Evolutionary conservation across 768 basidiomycete genomes (phyloP).

Genomic region (Pleurotus giganteus): DNA sequence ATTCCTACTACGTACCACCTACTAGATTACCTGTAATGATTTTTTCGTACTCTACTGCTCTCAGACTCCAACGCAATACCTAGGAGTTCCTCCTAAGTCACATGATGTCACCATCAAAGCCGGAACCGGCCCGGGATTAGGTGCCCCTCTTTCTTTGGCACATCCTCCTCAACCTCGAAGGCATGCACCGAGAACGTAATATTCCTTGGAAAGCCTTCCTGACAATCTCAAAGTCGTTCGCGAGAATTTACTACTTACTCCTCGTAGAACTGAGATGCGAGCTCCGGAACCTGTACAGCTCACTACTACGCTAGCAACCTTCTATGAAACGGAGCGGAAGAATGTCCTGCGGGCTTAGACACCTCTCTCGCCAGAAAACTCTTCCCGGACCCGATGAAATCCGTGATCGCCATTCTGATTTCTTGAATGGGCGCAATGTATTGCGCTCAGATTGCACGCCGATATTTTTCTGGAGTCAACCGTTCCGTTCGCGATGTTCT

Average conservation of each 20-base stretch:
- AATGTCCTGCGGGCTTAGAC: conserved; percentile 22
- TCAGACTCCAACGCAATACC: no score
- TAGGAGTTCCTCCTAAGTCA: no score
- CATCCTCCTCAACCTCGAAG: not conserved
- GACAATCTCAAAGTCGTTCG: conserved; percentile 29
- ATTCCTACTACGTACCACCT: no score
- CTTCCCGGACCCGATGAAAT: conserved; percentile 30
- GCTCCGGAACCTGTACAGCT: conserved; percentile 23
- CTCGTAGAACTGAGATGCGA: conserved; percentile 22
- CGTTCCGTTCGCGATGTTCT: conserved; percentile 12
- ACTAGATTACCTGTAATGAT: no score
- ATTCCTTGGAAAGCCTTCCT: conserved; percentile 34
- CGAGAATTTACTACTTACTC: conserved; percentile 27
- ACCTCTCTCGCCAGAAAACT: conserved; percentile 19
- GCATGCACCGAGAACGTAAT: conserved; percentile 40
- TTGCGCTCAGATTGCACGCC: no score
- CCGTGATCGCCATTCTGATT: conserved; percentile 25
- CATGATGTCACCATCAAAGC: no score
- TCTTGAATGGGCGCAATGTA: conserved; percentile 27
- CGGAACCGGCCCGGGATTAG: no score
- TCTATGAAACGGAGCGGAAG: conserved; percentile 34
- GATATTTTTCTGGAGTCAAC: conserved; percentile 22
- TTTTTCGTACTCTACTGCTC: no score
- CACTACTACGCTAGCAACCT: conserved; percentile 23
- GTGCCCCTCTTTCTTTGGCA: no score